Evolutionary conservation across 2,329 filamentous ascomycete species (phyloP).

Genomic region (Leptographium flavum): DNA sequence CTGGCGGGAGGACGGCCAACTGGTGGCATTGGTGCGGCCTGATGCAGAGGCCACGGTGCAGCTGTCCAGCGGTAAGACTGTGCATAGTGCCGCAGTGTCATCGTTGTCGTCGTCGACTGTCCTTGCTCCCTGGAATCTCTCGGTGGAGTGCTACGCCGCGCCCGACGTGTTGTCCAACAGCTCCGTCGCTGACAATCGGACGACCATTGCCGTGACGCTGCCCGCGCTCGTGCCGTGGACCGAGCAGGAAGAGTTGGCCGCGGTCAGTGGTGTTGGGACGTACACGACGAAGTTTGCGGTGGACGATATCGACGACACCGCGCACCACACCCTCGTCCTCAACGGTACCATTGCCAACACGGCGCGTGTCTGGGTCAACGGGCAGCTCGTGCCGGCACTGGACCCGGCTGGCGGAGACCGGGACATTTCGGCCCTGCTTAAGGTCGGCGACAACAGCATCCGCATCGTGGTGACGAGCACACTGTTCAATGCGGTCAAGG

Average conservation of each 20-base stretch:
- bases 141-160: slow-evolving; percentile 2
- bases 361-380: slow-evolving; percentile 8
- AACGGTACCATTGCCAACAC: slow-evolving; percentile 4
- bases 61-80: slow-evolving; percentile 1
- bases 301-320: background rate
- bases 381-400: slow-evolving; percentile 2
- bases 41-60: slow-evolving; percentile 3
- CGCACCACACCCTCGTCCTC: slow-evolving; percentile 6
- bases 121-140: background rate
- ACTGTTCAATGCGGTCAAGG: slow-evolving; percentile 9
- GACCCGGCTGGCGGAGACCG: slow-evolving; percentile 4
- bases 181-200: slow-evolving; percentile 4
- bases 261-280: slow-evolving; percentile 6
- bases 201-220: slow-evolving; percentile 3
- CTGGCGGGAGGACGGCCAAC: background rate
- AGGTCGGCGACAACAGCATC: slow-evolving; percentile 3
- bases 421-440: slow-evolving; percentile 5
- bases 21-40: background rate
- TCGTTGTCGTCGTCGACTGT: background rate
- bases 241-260: background rate
- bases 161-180: slow-evolving; percentile 2
- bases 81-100: background rate
- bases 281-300: slow-evolving; percentile 6
- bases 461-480: slow-evolving; percentile 8
- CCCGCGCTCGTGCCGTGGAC: slow-evolving; percentile 7